Conservation (phyloP, 2,329 filamentous ascomycete genomes). For the Alternaria novae-zelandiae region DNA sequence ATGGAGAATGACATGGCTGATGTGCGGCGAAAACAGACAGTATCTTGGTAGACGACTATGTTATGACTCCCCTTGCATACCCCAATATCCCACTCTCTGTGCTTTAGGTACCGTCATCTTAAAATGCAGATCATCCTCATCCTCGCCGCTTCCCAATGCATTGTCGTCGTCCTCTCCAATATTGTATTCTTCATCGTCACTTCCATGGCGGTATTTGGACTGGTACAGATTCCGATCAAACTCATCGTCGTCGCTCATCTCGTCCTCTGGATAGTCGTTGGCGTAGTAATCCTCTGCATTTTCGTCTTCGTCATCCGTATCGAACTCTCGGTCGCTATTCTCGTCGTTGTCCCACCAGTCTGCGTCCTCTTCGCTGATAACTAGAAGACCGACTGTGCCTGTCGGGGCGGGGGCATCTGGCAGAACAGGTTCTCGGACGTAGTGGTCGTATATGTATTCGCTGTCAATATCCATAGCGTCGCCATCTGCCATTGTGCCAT, state of each 20-base stretch:
- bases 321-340: conserved; percentile 59
- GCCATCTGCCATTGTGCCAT: conserved; percentile 5
- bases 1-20: not conserved
- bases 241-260: conserved; percentile 75
- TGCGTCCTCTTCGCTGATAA: conserved; percentile 59
- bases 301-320: conserved; percentile 68
- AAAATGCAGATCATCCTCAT: conserved; percentile 39
- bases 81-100: conserved; percentile 33
- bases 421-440: conserved; percentile 57
- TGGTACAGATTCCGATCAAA: conserved; percentile 56
- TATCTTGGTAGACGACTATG: not conserved
- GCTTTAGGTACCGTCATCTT: conserved; percentile 36
- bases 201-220: conserved; percentile 44
- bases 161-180: conserved; percentile 23
- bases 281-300: conserved; percentile 80
- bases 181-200: conserved; percentile 51
- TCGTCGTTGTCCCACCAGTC: conserved; percentile 66
- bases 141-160: conserved; percentile 31
- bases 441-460: conserved; percentile 68
- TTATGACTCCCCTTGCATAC: conserved; percentile 22
- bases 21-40: not conserved
- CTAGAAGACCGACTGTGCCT: conserved; percentile 52
- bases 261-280: conserved; percentile 81
- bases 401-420: conserved; percentile 42
- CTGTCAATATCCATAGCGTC: conserved; percentile 50